Conservation (phyloP, 176 grass and related monocot species). For the Luzula sylvatica region DNA sequence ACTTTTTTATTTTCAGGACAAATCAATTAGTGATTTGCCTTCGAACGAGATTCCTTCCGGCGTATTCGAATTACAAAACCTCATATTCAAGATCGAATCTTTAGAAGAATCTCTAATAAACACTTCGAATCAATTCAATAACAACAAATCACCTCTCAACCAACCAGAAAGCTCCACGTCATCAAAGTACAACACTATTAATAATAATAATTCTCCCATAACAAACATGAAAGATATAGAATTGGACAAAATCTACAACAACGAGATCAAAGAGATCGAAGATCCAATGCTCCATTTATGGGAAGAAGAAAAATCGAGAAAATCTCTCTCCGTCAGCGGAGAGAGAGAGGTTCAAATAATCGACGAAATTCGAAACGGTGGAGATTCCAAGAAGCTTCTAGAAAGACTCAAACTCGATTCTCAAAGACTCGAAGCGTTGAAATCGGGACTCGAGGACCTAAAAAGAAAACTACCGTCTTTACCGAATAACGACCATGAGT, state of each 20-base stretch:
- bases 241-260: conserved; percentile 61
- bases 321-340: conserved; percentile 36
- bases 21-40: conserved; percentile 1
- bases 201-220: too few relatives aligned
- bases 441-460: conserved; percentile 51
- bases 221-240: conserved; percentile 80
- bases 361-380: conserved; percentile 36
- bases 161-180: conserved; percentile 32
- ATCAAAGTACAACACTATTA: conserved; percentile 29
- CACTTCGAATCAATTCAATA: conserved; percentile 26
- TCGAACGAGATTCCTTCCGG: conserved; percentile 21
- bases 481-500: conserved; percentile 37
- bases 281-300: conserved; percentile 92
- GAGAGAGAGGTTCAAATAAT: conserved; percentile 49
- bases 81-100: conserved; percentile 61
- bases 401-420: conserved; percentile 59
- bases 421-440: conserved; percentile 46
- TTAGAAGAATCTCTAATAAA: conserved; percentile 30
- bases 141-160: too few relatives aligned
- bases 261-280: conserved; percentile 37
- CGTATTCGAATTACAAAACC: conserved; percentile 32
- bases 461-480: conserved; percentile 56
- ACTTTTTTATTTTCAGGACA: conserved; percentile 10
- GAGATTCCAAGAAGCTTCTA: conserved; percentile 37
- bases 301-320: conserved; percentile 64